Evolutionary conservation across 2,329 filamentous ascomycete species (phyloP).

Genomic region (Parastagonospora nodorum): DNA sequence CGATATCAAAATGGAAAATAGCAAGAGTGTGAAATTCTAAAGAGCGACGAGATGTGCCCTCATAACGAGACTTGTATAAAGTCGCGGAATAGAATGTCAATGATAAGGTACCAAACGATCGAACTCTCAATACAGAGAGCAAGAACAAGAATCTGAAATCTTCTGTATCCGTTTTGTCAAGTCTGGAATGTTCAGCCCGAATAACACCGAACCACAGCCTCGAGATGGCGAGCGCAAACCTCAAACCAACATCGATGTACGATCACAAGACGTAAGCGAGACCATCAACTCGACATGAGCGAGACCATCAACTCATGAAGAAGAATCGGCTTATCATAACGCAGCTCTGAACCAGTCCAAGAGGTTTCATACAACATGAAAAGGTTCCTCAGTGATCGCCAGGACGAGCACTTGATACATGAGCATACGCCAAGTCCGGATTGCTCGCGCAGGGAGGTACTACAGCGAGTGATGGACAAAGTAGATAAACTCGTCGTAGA

Average conservation of each 20-base stretch:
- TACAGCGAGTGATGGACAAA: neutral
- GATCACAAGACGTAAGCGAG: neutral
- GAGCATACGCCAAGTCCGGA: neutral
- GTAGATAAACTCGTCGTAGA: neutral
- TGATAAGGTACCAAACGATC: neutral
- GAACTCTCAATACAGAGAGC: neutral
- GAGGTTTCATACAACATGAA: neutral
- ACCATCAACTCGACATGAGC: no score
- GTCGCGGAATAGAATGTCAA: neutral
- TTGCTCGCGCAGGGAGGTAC: neutral
- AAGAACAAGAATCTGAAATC: neutral
- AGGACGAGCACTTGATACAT: neutral
- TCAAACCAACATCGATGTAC: neutral
- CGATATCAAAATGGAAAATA: neutral
- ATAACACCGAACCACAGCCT: neutral
- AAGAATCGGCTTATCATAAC: neutral
- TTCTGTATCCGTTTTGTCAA: neutral
- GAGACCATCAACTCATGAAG: neutral
- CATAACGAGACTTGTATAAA: neutral
- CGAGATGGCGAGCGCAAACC: neutral
- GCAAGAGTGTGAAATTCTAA: neutral
- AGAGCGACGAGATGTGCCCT: neutral
- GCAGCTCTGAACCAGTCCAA: neutral
- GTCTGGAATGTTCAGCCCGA: neutral
- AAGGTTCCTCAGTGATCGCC: neutral